Percentiles rank a stretch among this genome's conserved stretches.
Conservation (phyloP, 495 filamentous ascomycete species). For the Talaromyces wortmannii region DNA sequence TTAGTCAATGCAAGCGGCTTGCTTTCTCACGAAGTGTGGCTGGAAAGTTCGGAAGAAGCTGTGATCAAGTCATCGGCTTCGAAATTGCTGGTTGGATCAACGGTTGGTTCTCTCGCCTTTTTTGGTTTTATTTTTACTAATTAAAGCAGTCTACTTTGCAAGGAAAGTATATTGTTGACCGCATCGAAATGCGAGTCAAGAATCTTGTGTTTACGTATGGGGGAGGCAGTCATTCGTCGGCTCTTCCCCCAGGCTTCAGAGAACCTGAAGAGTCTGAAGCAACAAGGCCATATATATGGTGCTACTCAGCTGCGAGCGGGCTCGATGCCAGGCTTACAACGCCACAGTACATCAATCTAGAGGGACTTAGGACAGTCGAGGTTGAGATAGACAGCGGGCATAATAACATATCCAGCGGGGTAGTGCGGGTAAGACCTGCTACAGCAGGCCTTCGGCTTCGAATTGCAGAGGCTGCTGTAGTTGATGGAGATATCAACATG, state of each 20-base stretch:
- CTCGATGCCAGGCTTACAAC: constrained; percentile 42
- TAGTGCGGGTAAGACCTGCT: constrained; percentile 69
- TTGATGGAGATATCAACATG: constrained; percentile 45
- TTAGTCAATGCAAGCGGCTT: constrained; percentile 37
- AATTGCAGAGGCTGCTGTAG: constrained; percentile 58
- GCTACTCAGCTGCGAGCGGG: constrained; percentile 39
- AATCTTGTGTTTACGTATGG: constrained; percentile 58
- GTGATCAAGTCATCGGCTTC: constrained; percentile 32
- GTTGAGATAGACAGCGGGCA: constrained; percentile 67
- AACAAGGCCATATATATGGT: constrained; percentile 37
- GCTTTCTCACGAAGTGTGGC: constrained; percentile 35
- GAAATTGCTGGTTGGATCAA: constrained; percentile 30
- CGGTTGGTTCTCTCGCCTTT: constrained; percentile 16
- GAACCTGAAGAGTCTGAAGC: constrained; percentile 31
- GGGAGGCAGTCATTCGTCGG: constrained; percentile 22
- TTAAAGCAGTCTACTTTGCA: constrained; percentile 42
- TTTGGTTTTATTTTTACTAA: constrained; percentile 12
- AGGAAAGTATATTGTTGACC: constrained; percentile 71
- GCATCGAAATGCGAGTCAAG: constrained; percentile 56
- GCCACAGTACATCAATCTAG: constrained; percentile 56
- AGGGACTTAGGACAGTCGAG: constrained; percentile 68
- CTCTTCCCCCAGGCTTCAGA: constrained; percentile 30
- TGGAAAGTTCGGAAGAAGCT: constrained; percentile 24
- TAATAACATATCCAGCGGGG: constrained; percentile 63
- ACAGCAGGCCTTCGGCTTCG: constrained; percentile 84